Percentiles rank a stretch among this genome's conserved stretches.
These are phyloP conservation scores for Eucalyptus erythrocorys DNA, from an alignment of 345 rosid species.

Conservation along the genomic window DNA sequence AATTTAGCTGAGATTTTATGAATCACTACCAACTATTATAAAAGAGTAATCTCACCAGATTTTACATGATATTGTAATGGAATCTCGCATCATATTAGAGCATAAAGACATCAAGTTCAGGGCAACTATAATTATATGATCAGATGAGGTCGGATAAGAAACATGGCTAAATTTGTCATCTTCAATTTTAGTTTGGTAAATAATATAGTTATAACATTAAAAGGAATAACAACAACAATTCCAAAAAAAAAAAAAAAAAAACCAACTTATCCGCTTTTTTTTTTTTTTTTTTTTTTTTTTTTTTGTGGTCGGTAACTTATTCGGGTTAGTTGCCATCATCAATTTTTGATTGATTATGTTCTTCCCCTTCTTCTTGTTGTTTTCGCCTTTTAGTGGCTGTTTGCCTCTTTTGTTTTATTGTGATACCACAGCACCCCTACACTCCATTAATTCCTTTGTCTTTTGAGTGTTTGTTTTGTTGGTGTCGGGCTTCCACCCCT, in stretches of 20 bases:
- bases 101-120: no score
- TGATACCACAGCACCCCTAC: no score
- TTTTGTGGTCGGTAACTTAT: not conserved
- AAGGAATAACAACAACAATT: not conserved
- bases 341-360: no score
- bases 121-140: not conserved
- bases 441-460: no score
- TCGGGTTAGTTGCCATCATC: not conserved
- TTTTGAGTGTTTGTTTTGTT: no score
- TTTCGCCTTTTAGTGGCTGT: no score
- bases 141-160: not conserved
- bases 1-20: rapidly evolving
- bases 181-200: not conserved
- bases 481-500: no score
- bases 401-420: no score
- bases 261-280: no score
- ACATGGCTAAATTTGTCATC: not conserved
- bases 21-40: rapidly evolving
- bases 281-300: no score
- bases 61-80: rapidly evolving
- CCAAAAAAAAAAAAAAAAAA: not conserved
- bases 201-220: not conserved
- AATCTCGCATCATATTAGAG: rapidly evolving
- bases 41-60: rapidly evolving
- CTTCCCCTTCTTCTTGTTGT: no score